Conservation (phyloP, 2,329 filamentous ascomycete species). For the Neopestalotiopsis sp. region DNA sequence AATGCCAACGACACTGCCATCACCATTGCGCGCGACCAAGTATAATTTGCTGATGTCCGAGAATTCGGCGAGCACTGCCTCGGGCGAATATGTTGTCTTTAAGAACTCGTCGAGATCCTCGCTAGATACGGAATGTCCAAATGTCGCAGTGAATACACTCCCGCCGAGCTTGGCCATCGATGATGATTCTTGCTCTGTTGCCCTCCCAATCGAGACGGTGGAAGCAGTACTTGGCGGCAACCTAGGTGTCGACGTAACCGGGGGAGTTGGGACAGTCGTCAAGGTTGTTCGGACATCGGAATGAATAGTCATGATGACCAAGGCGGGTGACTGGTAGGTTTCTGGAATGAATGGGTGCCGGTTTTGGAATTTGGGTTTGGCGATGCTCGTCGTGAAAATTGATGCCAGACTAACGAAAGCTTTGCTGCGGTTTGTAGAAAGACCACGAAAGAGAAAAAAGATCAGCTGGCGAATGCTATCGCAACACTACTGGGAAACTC, state of each 20-base stretch:
- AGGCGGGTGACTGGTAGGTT: too few relatives aligned
- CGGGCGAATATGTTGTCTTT: slow-evolving; percentile 27
- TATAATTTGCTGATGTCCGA: slow-evolving; percentile 27
- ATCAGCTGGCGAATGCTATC: too few relatives aligned
- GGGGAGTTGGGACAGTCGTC: slow-evolving; percentile 12
- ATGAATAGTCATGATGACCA: neutral
- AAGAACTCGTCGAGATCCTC: slow-evolving; percentile 32
- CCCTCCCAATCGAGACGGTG: neutral
- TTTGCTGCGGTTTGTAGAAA: too few relatives aligned
- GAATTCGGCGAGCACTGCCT: slow-evolving; percentile 28
- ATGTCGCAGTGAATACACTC: slow-evolving; percentile 33
- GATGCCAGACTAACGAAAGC: too few relatives aligned
- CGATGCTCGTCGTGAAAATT: too few relatives aligned
- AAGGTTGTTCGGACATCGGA: neutral
- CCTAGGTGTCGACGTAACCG: neutral
- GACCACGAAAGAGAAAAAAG: too few relatives aligned
- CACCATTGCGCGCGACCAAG: slow-evolving; percentile 29
- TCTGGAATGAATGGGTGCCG: too few relatives aligned
- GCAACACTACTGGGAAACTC: too few relatives aligned
- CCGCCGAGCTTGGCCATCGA: slow-evolving; percentile 33
- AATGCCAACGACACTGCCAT: slow-evolving; percentile 29
- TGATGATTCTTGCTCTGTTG: slow-evolving; percentile 26
- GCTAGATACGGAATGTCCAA: slow-evolving; percentile 30
- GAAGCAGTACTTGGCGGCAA: neutral
- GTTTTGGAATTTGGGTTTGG: too few relatives aligned